Evolutionary conservation across 2,329 filamentous ascomycete genomes (phyloP), one percentile per base, ranked within the genome.

Genomic region (Gaeumannomyces sp.): DNA sequence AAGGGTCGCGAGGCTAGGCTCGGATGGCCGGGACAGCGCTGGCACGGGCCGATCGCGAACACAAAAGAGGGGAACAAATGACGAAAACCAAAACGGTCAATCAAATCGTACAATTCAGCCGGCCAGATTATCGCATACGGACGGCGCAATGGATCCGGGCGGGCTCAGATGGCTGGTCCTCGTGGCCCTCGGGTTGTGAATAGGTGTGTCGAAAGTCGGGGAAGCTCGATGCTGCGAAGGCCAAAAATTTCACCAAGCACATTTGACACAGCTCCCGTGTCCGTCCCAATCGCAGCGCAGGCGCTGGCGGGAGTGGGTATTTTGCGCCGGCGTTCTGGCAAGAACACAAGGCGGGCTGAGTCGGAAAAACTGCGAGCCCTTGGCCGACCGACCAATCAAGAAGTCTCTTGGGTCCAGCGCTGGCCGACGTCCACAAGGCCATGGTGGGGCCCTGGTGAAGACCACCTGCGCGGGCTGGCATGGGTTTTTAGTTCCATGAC

Each of bases 171-270:
- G 57, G 25, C 57, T 29, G 57, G 27, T 29, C 57, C 29, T 28
- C 57, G 29, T 28, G 57, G 57, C 45, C 45, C 22, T 13, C 59
- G 59, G 59, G 16, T 13, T 25, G 22, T 31, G 28, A 31, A 31
- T 31, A 33, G 4, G 38, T 45, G 16, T 29, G 25, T 59, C 57
- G 56, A 59, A 60, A 11, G 45, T 53, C 19, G 45, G 45, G 58
- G 31, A 10, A 60, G 31, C 59, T 53, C 45, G n/a, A 53, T 7
- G n/a, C n/a, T 60, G 59, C 19, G 28, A 60, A 22, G 59, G 22
- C 59, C 31, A 60, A 60, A 60, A 60, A 60, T 60, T 60, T 60
- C 59, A 60, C 31, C 14, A 11, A 45, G 28, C 45, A 45, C 38
- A 45, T 45, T 45, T 45, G 14, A 2, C 19, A 45, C n/a, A 53